Percentiles rank a stretch among this genome's conserved stretches.
phyloP scores from a whole-genome alignment of 2,329 filamentous ascomycete genomes.

The Apiospora sp. region DNA sequence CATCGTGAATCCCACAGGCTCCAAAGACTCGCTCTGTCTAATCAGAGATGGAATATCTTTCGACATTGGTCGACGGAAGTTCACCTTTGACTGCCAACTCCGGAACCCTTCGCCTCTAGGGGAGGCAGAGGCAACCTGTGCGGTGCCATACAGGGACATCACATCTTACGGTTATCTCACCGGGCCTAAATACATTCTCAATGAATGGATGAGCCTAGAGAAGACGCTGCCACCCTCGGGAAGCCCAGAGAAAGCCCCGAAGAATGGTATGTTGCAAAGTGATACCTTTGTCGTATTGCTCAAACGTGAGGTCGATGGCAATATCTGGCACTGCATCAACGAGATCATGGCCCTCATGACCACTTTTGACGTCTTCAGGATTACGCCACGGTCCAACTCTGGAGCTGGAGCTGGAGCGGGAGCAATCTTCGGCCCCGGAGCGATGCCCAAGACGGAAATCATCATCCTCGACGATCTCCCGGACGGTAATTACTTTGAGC shows the following conservation, averaged over 20 bases:
- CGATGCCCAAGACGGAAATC: not conserved
- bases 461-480: conserved; percentile 15
- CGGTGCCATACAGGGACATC: not conserved
- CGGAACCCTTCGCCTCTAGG: not conserved
- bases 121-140: not conserved
- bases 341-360: conserved; percentile 22
- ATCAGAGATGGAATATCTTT: not conserved
- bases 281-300: not conserved
- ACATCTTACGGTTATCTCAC: conserved; percentile 5
- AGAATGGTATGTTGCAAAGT: not conserved
- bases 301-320: conserved; percentile 11
- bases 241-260: not conserved
- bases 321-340: conserved; percentile 18
- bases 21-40: not conserved
- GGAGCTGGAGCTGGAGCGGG: not conserved
- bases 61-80: not conserved
- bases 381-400: not conserved
- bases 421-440: not conserved
- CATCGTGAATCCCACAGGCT: not conserved
- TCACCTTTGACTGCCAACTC: not conserved
- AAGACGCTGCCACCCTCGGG: not conserved
- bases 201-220: conserved; percentile 3
- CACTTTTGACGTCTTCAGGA: not conserved
- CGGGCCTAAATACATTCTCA: not conserved
- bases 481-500: conserved; percentile 6